Conservation (phyloP, 2,329 filamentous ascomycete species). For the Reticulascus tulasneorum region DNA sequence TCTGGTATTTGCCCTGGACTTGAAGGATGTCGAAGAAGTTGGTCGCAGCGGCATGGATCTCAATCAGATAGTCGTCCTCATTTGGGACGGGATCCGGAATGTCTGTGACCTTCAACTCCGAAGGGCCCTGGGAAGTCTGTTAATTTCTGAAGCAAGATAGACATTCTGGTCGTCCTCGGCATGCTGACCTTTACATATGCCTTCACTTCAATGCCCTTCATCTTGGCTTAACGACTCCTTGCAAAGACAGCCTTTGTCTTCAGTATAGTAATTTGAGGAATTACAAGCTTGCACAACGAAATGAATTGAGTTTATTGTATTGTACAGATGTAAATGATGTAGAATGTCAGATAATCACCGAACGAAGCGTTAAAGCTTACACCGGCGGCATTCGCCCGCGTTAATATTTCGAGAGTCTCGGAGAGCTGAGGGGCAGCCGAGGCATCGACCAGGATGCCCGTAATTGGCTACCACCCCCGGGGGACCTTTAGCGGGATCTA, state of each 20-base stretch:
- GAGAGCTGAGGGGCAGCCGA: no score
- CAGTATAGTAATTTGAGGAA: no score
- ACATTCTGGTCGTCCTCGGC: conserved; percentile 1
- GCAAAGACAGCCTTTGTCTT: no score
- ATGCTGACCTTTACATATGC: conserved; percentile 67
- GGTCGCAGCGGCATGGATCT: conserved; percentile 79
- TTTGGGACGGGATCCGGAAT: conserved; percentile 72
- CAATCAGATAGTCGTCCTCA: conserved; percentile 76
- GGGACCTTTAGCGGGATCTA: no score
- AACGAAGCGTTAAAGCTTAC: no score
- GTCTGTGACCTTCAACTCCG: conserved; percentile 71
- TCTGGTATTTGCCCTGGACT: conserved; percentile 92
- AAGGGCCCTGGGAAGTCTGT: conserved; percentile 70
- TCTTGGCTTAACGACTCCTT: no score
- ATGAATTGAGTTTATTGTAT: background rate
- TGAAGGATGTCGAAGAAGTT: conserved; percentile 99
- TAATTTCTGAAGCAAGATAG: background rate
- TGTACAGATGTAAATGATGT: background rate
- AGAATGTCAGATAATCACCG: no score
- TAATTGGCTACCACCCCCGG: no score
- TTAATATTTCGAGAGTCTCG: no score
- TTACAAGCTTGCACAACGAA: background rate
- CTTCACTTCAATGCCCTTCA: conserved; percentile 72
- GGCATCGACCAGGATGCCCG: no score
- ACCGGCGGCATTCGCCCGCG: no score